Evolutionary conservation across 768 basidiomycete species (phyloP).

Genomic region (Lyophyllum shimeji): DNA sequence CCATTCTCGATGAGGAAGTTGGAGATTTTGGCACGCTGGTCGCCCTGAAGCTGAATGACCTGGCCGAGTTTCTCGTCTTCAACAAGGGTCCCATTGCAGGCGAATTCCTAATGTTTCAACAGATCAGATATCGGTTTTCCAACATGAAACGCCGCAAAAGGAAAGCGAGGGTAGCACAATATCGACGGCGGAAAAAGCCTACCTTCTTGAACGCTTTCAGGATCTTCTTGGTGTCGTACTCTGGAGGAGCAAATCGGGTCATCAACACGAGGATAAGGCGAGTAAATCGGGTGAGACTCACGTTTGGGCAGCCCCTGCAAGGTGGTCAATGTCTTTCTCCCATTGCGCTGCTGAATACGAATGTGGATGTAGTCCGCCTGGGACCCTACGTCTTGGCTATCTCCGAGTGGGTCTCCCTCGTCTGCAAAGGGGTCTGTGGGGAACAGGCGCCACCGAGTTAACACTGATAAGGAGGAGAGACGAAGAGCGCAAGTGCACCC

Average conservation of each 20-base stretch:
- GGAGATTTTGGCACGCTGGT: slow-evolving; percentile 90
- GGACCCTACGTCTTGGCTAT: slow-evolving; percentile 74
- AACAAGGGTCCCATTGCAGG: slow-evolving; percentile 96
- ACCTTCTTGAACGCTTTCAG: slow-evolving; percentile 99
- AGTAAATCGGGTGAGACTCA: slow-evolving; percentile 33
- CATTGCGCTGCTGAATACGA: slow-evolving; percentile 99
- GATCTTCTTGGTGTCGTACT: slow-evolving; percentile 97
- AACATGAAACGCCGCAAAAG: not conserved
- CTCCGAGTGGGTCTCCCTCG: slow-evolving; percentile 81
- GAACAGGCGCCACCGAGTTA: not conserved
- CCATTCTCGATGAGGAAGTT: slow-evolving; percentile 86
- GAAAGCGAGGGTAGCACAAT: not conserved
- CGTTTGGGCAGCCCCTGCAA: slow-evolving; percentile 93
- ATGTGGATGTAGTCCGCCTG: slow-evolving; percentile 88
- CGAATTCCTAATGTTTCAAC: slow-evolving; percentile 74
- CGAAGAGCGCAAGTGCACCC: slow-evolving; percentile 24
- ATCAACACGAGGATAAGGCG: slow-evolving; percentile 8
- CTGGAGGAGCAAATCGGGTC: slow-evolving; percentile 35
- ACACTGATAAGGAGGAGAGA: slow-evolving; percentile 20
- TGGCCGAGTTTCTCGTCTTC: slow-evolving; percentile 95
- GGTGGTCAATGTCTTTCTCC: slow-evolving; percentile 97
- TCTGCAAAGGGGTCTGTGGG: slow-evolving; percentile 91
- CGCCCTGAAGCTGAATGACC: slow-evolving; percentile 98
- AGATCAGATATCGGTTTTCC: not conserved
- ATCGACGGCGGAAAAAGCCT: slow-evolving; percentile 5